Base-by-base conservation (phyloP, 1,284 basidiomycete genomes). In the Porogramme epimiltina region DNA sequence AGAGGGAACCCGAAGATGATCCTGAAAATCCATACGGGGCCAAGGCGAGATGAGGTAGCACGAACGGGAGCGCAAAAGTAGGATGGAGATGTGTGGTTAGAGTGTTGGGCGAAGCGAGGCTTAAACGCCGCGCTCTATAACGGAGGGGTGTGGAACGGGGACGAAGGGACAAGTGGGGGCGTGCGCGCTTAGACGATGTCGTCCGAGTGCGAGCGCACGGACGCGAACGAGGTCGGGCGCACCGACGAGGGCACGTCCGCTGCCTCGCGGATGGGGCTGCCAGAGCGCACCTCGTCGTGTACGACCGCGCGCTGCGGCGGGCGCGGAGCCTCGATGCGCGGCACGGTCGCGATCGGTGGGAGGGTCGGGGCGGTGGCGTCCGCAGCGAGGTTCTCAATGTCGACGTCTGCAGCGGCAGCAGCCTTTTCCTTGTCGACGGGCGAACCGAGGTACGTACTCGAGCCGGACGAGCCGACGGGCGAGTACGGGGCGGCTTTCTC, bases 401-500 rank as follows among this genome's bases (percentile, higher is more conserved):
- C 28, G 9, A 24, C 18, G 40, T 48, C 51, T n/a, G 57, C 24
- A 6, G 49, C 24, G 26, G 51, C 13, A 38, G 49, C 16, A 25
- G 38, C 18, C 23, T 44, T 31, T 26, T 42, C 34, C 52, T 59
- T 59, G 52, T 60, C 56, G 34, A 47, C 40, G 34, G 28, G 28
- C 34, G n/a, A n/a, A n/a, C n/a, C n/a, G n/a, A n/a, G n/a, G n/a
- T n/a, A n/a, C n/a, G n/a, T n/a, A n/a, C n/a, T n/a, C n/a, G n/a
- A n/a, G n/a, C 51, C 52, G 1, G 55, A 56, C 20, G 54, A 50
- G 13, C 57, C 60, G 5, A 56, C 54, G 8, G 65, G 62, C 9
- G 66, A 66, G 50, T 62, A 64, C 22, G 58, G 42, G 15, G 39
- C 51, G 22, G 56, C 47, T 36, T 66, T 64, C 38, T 63, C 62